Percentiles rank a stretch among this genome's conserved stretches.
phyloP scores from a whole-genome alignment of 176 grass and related monocot species.

The Dactylis glomerata region DNA sequence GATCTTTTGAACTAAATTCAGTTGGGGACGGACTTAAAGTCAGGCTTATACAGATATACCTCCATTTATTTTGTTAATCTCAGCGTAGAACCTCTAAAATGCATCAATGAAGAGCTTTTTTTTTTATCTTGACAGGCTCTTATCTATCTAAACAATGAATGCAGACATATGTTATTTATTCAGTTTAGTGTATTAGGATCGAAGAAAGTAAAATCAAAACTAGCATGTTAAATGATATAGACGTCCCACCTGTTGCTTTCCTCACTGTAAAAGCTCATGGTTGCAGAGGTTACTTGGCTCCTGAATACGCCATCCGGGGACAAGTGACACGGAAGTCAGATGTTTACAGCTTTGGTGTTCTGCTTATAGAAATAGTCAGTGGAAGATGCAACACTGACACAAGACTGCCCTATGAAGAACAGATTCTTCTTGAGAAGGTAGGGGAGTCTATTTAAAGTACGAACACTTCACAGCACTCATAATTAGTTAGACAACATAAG shows the following conservation, averaged over 20 bases:
- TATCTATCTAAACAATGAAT: background rate
- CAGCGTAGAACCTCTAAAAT: too few relatives aligned
- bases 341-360: constrained; percentile 76
- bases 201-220: background rate
- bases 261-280: constrained; percentile 6
- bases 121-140: background rate
- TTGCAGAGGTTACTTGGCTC: constrained; percentile 74
- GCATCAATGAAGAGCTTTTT: too few relatives aligned
- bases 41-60: background rate
- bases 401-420: constrained; percentile 61
- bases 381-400: constrained; percentile 73
- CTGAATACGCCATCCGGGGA: constrained; percentile 79
- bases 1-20: background rate
- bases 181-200: background rate
- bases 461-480: background rate
- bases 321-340: constrained; percentile 82
- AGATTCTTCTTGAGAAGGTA: constrained; percentile 80
- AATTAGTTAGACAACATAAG: background rate
- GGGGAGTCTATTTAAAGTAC: background rate
- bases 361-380: constrained; percentile 67
- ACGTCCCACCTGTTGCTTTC: background rate
- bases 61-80: background rate
- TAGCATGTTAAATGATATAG: background rate
- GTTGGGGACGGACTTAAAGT: background rate
- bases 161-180: too few relatives aligned